Conservation (phyloP, 2,329 filamentous ascomycete species). For the Emydomyces testavorans region DNA sequence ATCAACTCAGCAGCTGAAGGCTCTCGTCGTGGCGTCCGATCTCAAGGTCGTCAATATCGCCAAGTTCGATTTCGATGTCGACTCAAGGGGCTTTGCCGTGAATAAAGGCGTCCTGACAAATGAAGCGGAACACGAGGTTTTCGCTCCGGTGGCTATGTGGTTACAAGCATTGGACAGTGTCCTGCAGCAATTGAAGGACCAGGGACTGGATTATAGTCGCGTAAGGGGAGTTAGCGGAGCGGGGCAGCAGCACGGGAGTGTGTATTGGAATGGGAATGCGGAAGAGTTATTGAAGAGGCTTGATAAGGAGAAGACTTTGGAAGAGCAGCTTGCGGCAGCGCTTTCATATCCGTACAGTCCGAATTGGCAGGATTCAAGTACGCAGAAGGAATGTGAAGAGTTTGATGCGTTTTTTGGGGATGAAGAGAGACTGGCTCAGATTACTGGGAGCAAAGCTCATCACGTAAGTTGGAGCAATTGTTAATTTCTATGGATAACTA, state of each 20-base stretch:
- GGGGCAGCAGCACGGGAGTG: constrained; percentile 94
- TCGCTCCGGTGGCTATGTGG: constrained; percentile 87
- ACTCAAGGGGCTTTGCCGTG: constrained; percentile 66
- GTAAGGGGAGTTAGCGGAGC: constrained; percentile 80
- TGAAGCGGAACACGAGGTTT: constrained; percentile 74
- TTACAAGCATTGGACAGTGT: constrained; percentile 85
- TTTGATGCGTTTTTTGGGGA: constrained; percentile 66
- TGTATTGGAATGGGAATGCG: constrained; percentile 73
- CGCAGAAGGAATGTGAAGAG: constrained; percentile 76
- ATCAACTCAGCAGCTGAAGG: constrained; percentile 94
- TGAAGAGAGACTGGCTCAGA: constrained; percentile 57
- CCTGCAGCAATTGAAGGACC: constrained; percentile 56
- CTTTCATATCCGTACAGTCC: constrained; percentile 81
- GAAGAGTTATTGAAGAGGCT: constrained; percentile 52
- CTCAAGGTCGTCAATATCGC: constrained; percentile 71
- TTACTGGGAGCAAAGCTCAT: constrained; percentile 85
- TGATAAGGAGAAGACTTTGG: constrained; percentile 49
- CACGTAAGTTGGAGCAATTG: constrained; percentile 53
- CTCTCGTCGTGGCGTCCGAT: constrained; percentile 71
- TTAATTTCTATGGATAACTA: background rate
- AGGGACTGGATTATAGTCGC: constrained; percentile 58
- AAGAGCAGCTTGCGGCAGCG: constrained; percentile 59
- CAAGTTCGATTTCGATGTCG: constrained; percentile 90
- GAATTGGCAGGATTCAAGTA: constrained; percentile 97
- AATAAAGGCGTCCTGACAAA: constrained; percentile 80